These are phyloP conservation scores for Naegleria gruberi DNA, from an alignment of 208 protist genomes.

Conservation along the genomic window DNA sequence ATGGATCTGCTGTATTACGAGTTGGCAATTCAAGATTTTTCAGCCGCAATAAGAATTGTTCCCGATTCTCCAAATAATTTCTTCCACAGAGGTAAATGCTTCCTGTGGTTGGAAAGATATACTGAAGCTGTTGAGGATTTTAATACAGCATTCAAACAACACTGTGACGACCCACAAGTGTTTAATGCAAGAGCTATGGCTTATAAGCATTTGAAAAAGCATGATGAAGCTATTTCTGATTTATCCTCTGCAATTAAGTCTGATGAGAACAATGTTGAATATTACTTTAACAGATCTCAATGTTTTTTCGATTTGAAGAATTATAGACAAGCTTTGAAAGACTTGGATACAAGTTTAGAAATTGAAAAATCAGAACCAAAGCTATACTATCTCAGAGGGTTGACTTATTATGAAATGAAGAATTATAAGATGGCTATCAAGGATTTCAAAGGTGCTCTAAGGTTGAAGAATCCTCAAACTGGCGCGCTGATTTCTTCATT, in stretches of 20 bases:
- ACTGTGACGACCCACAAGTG: conserved; percentile 39
- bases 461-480: neutral
- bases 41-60: conserved; percentile 46
- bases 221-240: conserved; percentile 35
- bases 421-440: conserved; percentile 27
- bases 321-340: conserved; percentile 27
- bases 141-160: conserved; percentile 36
- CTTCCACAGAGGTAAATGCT: conserved; percentile 47
- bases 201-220: conserved; percentile 40
- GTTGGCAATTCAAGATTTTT: conserved; percentile 60
- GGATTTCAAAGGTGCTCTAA: conserved; percentile 31
- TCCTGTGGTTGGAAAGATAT: conserved; percentile 40
- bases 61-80: conserved; percentile 42
- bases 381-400: conserved; percentile 39
- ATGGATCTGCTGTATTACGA: conserved; percentile 57
- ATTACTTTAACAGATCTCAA: conserved; percentile 40
- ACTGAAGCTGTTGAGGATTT: conserved; percentile 47
- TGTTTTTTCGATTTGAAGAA: conserved; percentile 42
- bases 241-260: conserved; percentile 30
- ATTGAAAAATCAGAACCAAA: conserved; percentile 33
- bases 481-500: neutral
- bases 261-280: conserved; percentile 40
- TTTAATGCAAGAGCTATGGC: conserved; percentile 52
- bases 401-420: conserved; percentile 33
- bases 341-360: conserved; percentile 32